phyloP scores from a whole-genome alignment of 371 early-diverging fungal species.

The Actinomucor elegans region DNA sequence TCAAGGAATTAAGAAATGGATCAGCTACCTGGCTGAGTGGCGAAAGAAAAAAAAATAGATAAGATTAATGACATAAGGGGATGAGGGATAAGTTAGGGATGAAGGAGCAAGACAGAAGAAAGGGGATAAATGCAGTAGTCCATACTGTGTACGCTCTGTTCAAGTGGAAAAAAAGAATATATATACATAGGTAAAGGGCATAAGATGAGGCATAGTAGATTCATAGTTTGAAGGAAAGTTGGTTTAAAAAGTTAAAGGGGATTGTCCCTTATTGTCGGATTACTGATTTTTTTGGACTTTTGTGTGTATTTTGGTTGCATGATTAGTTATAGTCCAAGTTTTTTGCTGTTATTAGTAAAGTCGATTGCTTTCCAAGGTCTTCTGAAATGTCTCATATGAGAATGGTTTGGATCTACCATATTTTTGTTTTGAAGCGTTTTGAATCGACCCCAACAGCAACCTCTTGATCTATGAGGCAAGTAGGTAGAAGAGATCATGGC shows the following conservation, averaged over 20 bases:
- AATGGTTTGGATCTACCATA: slow-evolving; percentile 25
- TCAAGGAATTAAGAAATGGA: background rate
- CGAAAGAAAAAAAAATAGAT: background rate
- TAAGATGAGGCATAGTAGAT: slow-evolving; percentile 1
- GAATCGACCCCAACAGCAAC: slow-evolving; percentile 53
- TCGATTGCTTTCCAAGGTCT: slow-evolving; percentile 31
- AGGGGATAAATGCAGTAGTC: background rate
- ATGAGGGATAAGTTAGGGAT: background rate
- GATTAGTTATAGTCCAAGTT: background rate
- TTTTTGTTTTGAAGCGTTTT: slow-evolving; percentile 46
- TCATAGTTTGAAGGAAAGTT: background rate
- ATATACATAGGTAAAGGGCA: slow-evolving; percentile 1
- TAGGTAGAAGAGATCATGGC: slow-evolving; percentile 51
- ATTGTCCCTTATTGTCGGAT: slow-evolving; percentile 11
- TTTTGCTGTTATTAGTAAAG: slow-evolving; percentile 9
- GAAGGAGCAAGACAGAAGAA: background rate
- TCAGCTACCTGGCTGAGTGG: slow-evolving; percentile 22
- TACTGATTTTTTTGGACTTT: slow-evolving; percentile 11
- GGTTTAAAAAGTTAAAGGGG: too few species aligned
- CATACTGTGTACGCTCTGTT: too few species aligned
- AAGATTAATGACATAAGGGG: too few species aligned
- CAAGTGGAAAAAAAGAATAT: background rate
- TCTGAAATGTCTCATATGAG: slow-evolving; percentile 25
- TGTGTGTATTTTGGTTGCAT: background rate
- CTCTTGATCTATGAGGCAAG: slow-evolving; percentile 48